Evolutionary conservation across 345 rosid genomes (phyloP).

Genomic region (Dipteronia sinensis): DNA sequence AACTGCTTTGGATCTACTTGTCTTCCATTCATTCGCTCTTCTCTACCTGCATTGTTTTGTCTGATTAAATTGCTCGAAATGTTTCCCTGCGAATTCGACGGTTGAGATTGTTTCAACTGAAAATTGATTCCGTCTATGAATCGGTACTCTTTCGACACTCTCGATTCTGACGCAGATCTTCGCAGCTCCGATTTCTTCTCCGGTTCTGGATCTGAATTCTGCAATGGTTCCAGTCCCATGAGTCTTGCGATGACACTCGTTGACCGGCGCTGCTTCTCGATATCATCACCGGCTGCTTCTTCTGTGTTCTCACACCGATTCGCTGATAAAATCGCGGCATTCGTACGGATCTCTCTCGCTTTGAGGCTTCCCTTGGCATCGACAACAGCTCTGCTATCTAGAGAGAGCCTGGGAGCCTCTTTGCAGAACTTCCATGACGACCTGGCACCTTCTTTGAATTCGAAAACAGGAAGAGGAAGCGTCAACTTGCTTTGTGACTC

Average conservation of each 20-base stretch:
- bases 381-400: conserved; percentile 90
- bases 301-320: conserved; percentile 29
- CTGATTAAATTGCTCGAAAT: conserved; percentile 18
- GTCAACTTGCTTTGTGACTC: conserved; percentile 40
- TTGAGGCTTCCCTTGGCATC: conserved; percentile 88
- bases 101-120: conserved; percentile 41
- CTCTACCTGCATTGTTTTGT: conserved; percentile 32
- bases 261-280: conserved; percentile 56
- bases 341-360: conserved; percentile 75
- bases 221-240: conserved; percentile 88
- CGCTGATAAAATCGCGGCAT: conserved; percentile 37
- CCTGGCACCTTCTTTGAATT: conserved; percentile 54
- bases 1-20: conserved; percentile 32
- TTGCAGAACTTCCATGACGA: conserved; percentile 83
- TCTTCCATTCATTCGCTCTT: conserved; percentile 24
- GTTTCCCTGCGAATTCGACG: conserved; percentile 25
- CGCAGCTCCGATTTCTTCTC: conserved; percentile 57
- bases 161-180: conserved; percentile 95
- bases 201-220: conserved; percentile 52
- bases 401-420: conserved; percentile 94
- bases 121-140: conserved; percentile 57
- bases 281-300: conserved; percentile 33
- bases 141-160: conserved; percentile 63
- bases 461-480: conserved; percentile 54
- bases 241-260: conserved; percentile 91